phyloP scores from a whole-genome alignment of 495 filamentous ascomycete genomes.

The Trichoderma orchidacearum region DNA sequence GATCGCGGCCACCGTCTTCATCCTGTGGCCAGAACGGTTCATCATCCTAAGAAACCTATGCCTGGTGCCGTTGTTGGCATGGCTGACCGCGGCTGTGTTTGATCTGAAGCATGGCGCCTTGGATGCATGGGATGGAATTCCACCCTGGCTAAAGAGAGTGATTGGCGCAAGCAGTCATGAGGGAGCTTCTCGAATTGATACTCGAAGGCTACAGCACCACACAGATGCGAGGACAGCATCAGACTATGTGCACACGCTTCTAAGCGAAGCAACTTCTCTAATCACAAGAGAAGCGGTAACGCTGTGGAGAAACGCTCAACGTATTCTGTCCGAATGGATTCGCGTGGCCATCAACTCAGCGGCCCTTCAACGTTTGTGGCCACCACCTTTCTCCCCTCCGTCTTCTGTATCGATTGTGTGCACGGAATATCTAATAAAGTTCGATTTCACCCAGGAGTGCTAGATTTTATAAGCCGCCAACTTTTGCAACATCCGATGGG shows the following conservation, averaged over 20 bases:
- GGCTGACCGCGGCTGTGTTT: neutral
- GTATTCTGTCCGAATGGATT: neutral
- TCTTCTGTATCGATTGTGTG: too few species aligned
- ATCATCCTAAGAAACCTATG: neutral
- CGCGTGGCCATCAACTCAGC: neutral
- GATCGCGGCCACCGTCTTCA: neutral
- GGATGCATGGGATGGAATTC: neutral
- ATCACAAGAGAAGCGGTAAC: neutral
- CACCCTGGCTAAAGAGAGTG: neutral
- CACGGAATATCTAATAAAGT: too few species aligned
- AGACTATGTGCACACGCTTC: neutral
- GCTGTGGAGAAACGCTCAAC: neutral
- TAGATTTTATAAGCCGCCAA: too few species aligned
- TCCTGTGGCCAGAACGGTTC: neutral
- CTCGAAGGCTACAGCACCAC: neutral
- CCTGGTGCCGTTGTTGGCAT: neutral
- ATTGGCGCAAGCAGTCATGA: neutral
- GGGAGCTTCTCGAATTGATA: neutral
- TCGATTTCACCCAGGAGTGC: too few species aligned
- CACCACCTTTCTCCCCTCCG: neutral
- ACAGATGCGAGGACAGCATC: neutral
- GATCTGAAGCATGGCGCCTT: neutral
- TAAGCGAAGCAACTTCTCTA: neutral
- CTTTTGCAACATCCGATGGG: too few species aligned
- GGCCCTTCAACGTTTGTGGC: neutral